These are phyloP conservation scores for Lentinula raphanica DNA, from an alignment of 768 basidiomycete species.

Conservation along the genomic window DNA sequence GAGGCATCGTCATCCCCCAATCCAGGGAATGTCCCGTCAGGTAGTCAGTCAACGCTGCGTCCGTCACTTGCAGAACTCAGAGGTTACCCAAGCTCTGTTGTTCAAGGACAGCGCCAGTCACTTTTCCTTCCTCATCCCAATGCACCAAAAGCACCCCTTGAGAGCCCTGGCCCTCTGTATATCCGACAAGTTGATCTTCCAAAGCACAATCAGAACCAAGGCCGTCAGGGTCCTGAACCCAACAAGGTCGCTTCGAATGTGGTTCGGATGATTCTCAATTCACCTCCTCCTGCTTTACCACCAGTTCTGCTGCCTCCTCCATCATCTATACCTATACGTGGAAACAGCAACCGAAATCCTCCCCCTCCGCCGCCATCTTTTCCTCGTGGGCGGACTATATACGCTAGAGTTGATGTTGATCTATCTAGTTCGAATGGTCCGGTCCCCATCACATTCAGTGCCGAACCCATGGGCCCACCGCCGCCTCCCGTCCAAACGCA, in stretches of 20 bases:
- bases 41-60: conserved; percentile 17
- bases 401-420: conserved; percentile 51
- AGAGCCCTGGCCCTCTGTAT: conserved; percentile 59
- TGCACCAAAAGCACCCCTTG: conserved; percentile 38
- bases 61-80: conserved; percentile 19
- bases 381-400: conserved; percentile 49
- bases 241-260: conserved; percentile 7
- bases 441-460: conserved; percentile 55
- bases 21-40: neutral
- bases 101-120: conserved; percentile 27
- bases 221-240: conserved; percentile 13
- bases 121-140: conserved; percentile 52
- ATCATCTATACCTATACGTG: conserved; percentile 4
- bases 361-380: conserved; percentile 18
- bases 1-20: neutral
- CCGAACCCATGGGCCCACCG: conserved; percentile 38
- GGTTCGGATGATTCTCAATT: conserved; percentile 25
- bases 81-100: conserved; percentile 10
- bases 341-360: neutral
- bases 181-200: conserved; percentile 26
- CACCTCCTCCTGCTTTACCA: neutral
- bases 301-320: conserved; percentile 3
- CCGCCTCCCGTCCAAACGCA: conserved; percentile 3
- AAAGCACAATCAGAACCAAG: conserved; percentile 6
- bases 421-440: conserved; percentile 45